Evolutionary conservation across 2,329 filamentous ascomycete species (phyloP).

Genomic region (Saccharata proteae): DNA sequence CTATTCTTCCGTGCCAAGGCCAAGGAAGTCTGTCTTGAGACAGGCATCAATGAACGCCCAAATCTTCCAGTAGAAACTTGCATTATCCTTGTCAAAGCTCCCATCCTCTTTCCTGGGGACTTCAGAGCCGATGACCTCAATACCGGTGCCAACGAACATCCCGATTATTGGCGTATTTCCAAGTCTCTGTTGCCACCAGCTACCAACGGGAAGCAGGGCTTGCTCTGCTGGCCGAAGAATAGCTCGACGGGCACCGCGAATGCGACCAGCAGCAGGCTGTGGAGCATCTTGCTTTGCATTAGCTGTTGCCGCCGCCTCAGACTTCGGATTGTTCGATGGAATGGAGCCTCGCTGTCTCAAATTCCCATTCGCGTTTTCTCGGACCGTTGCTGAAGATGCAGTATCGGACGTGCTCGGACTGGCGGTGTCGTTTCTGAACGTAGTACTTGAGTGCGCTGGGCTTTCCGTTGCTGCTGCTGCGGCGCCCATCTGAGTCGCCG

Average conservation of each 20-base stretch:
- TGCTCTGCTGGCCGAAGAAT: constrained; percentile 31
- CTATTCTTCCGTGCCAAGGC: constrained; percentile 39
- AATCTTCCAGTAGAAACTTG: constrained; percentile 48
- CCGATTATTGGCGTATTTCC: constrained; percentile 40
- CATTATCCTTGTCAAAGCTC: constrained; percentile 62
- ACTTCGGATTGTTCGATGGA: constrained; percentile 4
- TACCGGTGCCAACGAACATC: constrained; percentile 30
- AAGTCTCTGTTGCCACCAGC: constrained; percentile 29
- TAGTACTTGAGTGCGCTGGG: constrained; percentile 22
- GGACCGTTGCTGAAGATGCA: constrained; percentile 28
- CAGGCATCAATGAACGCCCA: constrained; percentile 45
- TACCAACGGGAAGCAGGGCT: constrained; percentile 33
- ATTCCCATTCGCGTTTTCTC: no score
- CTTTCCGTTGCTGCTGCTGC: constrained; percentile 15
- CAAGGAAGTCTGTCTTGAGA: constrained; percentile 50
- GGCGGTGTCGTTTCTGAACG: constrained; percentile 11
- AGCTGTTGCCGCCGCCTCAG: constrained; percentile 9
- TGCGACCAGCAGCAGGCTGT: no score
- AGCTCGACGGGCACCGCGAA: constrained; percentile 26
- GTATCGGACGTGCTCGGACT: constrained; percentile 25
- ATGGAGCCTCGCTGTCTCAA: no score
- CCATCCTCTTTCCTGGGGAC: constrained; percentile 62
- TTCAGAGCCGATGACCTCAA: constrained; percentile 59
- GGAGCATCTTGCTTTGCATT: constrained; percentile 13
- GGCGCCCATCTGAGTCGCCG: constrained; percentile 22